phyloP scores from a whole-genome alignment of 768 basidiomycete genomes.

The Ramaria sp. region DNA sequence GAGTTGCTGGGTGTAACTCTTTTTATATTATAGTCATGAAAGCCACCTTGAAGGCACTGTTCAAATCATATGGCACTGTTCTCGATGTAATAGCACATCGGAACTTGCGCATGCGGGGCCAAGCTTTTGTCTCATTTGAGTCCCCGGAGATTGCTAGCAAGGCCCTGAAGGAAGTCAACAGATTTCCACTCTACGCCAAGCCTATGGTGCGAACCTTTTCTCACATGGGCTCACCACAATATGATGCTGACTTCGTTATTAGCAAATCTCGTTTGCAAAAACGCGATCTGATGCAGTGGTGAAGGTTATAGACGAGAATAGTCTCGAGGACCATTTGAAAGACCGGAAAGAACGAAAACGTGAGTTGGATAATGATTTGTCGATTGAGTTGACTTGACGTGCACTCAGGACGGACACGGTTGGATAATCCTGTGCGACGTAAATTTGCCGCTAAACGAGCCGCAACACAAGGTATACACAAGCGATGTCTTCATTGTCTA shows the following conservation, averaged over 20 bases:
- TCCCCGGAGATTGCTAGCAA: constrained; percentile 73
- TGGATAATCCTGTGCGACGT: constrained; percentile 81
- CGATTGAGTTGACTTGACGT: not conserved
- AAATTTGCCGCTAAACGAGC: constrained; percentile 75
- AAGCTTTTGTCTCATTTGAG: constrained; percentile 92
- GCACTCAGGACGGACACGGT: constrained; percentile 59
- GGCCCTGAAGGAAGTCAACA: constrained; percentile 85
- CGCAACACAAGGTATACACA: constrained; percentile 61
- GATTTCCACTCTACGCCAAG: constrained; percentile 93
- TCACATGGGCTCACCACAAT: not conserved
- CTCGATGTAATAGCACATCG: constrained; percentile 91
- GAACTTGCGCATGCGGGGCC: constrained; percentile 95
- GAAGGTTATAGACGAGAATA: constrained; percentile 53
- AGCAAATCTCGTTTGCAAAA: constrained; percentile 94
- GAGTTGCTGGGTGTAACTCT: constrained; percentile 8
- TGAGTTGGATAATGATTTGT: constrained; percentile 26
- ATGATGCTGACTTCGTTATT: constrained; percentile 7
- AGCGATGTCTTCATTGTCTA: not conserved
- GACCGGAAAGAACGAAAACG: constrained; percentile 76
- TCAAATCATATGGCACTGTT: constrained; percentile 89
- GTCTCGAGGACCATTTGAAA: constrained; percentile 67
- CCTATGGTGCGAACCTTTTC: constrained; percentile 62
- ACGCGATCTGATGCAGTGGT: constrained; percentile 88
- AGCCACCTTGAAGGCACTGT: constrained; percentile 74
- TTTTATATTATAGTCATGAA: constrained; percentile 58